A percentile compares a stretch with the other conserved stretches of the same genome.
phyloP scores from a whole-genome alignment of 495 filamentous ascomycete genomes.

The Sporormia fimetaria region DNA sequence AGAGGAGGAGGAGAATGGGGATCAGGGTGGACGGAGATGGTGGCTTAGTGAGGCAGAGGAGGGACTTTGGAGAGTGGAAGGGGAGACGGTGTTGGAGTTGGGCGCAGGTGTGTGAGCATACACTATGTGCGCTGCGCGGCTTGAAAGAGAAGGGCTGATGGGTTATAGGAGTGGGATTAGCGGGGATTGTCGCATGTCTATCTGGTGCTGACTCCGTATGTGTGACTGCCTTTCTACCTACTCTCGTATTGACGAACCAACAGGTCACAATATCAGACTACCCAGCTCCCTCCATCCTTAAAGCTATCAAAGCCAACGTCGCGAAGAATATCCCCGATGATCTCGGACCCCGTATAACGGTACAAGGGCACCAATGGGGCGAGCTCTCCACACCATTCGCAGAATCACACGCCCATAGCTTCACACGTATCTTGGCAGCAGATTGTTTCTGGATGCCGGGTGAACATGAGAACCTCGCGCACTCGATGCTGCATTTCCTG shows the following conservation, averaged over 20 bases:
- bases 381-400: slow-evolving; percentile 46
- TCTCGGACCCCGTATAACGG: slow-evolving; percentile 29
- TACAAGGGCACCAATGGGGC: slow-evolving; percentile 69
- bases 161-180: slow-evolving; percentile 56
- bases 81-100: slow-evolving; percentile 46
- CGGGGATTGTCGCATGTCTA: slow-evolving; percentile 55
- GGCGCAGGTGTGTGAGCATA: slow-evolving; percentile 44
- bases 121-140: slow-evolving; percentile 2
- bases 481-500: slow-evolving; percentile 64
- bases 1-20: slow-evolving; percentile 31
- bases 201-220: slow-evolving; percentile 48
- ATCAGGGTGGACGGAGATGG: slow-evolving; percentile 32
- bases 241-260: background rate
- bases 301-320: slow-evolving; percentile 53
- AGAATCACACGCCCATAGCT: slow-evolving; percentile 37
- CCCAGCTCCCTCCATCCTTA: slow-evolving; percentile 49
- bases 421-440: slow-evolving; percentile 61
- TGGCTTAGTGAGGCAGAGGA: slow-evolving; percentile 21
- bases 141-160: slow-evolving; percentile 11
- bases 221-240: background rate
- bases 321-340: slow-evolving; percentile 38
- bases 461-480: slow-evolving; percentile 61
- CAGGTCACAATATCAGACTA: slow-evolving; percentile 59
- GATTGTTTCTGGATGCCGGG: slow-evolving; percentile 81
- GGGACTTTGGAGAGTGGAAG: slow-evolving; percentile 40